Conservation (phyloP, 768 basidiomycete genomes). For the Austroboletus eburneus region DNA sequence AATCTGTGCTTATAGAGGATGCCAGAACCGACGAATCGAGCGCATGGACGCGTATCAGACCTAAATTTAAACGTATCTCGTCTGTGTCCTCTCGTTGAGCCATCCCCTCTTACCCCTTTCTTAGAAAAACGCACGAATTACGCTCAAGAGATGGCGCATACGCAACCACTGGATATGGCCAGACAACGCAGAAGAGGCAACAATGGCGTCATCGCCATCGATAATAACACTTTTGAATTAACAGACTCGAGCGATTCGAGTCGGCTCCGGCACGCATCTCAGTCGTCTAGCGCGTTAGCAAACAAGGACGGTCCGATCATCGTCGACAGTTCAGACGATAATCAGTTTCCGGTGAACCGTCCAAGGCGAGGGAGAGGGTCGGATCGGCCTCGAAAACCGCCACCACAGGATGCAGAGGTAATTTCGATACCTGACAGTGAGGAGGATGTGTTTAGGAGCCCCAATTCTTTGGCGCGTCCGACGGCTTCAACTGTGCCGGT, state of each 20-base stretch:
- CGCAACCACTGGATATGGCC: conserved; percentile 12
- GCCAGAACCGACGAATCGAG: conserved; percentile 6
- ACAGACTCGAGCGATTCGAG: conserved; percentile 21
- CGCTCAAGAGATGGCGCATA: conserved; percentile 1
- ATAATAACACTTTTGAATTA: conserved; percentile 14
- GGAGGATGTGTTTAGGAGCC: background rate
- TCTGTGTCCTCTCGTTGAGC: background rate
- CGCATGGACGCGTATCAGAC: conserved; percentile 15
- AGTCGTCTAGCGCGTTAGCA: background rate
- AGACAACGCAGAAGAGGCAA: no score
- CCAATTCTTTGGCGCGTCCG: background rate
- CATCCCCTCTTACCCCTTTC: background rate
- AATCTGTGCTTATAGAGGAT: background rate
- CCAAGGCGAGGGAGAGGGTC: conserved; percentile 1
- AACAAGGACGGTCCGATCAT: conserved; percentile 19
- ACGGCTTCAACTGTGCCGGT: background rate
- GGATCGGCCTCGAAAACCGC: conserved; percentile 1
- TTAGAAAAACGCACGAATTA: conserved; percentile 15
- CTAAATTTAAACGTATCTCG: conserved; percentile 12
- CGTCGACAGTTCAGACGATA: conserved; percentile 23
- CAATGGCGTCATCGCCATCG: background rate
- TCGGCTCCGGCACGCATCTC: conserved; percentile 4
- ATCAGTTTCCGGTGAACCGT: background rate
- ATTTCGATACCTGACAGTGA: conserved; percentile 31
- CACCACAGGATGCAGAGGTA: conserved; percentile 18